Evolutionary conservation across 2,329 filamentous ascomycete species (phyloP), one percentile per base, ranked within the genome.

Genomic region (Atkinsonella hypoxylon): DNA sequence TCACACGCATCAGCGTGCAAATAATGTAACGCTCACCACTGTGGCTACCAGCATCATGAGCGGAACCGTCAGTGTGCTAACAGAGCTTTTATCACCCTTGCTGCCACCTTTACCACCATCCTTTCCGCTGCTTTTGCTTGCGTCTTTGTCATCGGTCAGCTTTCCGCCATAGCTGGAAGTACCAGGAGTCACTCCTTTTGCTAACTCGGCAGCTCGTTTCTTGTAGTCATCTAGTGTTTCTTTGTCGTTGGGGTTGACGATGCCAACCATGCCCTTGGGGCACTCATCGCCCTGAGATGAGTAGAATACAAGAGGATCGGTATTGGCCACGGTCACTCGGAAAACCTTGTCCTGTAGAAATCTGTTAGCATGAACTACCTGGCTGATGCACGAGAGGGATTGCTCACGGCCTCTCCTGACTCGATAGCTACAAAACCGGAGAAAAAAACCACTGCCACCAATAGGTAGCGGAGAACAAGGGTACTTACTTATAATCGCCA

Each of bases 261-360:
- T 66, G 51, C 64, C 67, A n/a, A 67, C 65, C 67, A 70, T 70
- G 48, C 67, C 67, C 12, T 55, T 49, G 18, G 64, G 51, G 52
- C 67, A 69, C 47, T 70, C 65, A 26, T 61, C 57, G n/a, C 58
- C 64, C 41, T 67, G 65, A 7, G 64, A 65, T n/a, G 67, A 70
- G 54, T 68, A 69, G 56, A 69, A 68, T n/a, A 59, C 57, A 9
- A 64, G 59, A 32, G 67, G 63, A 1, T 67, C 59, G 6, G 60
- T 64, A 53, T 59, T 54, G 47, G 62, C 61, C 51, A 69, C 47
- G 1, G 53, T 60, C 50, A 70, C 63, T 49, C 60, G 60, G 57
- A 68, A 70, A 22, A 67, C 56, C 42, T 67, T 58, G 55, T 61
- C 57, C 66, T 68, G 22, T 12, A n/a, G n/a, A 2, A 8, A 12